phyloP scores from a whole-genome alignment of 164 flowering plant genomes.

The Litsea cubeba region DNA sequence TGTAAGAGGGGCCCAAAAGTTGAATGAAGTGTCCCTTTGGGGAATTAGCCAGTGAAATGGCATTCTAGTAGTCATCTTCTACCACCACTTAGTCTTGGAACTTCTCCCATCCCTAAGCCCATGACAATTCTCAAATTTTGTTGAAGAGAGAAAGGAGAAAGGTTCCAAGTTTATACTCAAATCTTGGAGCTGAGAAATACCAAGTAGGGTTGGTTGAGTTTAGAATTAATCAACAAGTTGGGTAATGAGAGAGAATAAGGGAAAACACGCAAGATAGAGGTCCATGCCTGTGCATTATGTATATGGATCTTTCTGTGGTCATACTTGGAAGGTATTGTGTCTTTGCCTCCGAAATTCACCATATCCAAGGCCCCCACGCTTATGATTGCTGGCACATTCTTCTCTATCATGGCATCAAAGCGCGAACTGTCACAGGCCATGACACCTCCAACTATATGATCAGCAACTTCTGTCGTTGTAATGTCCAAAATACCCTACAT shows the following conservation, averaged over 20 bases:
- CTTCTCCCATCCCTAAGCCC: no score
- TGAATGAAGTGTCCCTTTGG: no score
- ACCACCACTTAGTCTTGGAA: no score
- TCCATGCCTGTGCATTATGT: constrained; percentile 77
- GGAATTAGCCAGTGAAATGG: no score
- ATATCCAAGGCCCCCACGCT: constrained; percentile 94
- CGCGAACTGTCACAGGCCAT: constrained; percentile 94
- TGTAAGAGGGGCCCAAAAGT: no score
- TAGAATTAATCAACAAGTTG: neutral
- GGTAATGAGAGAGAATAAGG: neutral
- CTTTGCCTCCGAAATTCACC: constrained; percentile 85
- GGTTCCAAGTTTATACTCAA: neutral
- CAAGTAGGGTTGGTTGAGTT: neutral
- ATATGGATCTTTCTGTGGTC: constrained; percentile 54
- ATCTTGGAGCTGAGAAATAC: neutral
- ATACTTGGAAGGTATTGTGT: constrained; percentile 66
- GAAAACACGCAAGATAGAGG: neutral
- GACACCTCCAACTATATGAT: constrained; percentile 90
- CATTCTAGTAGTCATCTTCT: no score
- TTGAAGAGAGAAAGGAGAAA: no score
- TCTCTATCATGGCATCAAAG: constrained; percentile 77
- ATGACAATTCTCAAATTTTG: no score
- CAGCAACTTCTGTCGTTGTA: constrained; percentile 96
- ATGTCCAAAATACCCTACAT: constrained; percentile 84
- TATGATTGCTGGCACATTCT: constrained; percentile 68